A percentile compares a stretch with the other conserved stretches of the same genome.
Evolutionary conservation across 129 eudicot species (phyloP).

Genomic region (Lactuca sativa): DNA sequence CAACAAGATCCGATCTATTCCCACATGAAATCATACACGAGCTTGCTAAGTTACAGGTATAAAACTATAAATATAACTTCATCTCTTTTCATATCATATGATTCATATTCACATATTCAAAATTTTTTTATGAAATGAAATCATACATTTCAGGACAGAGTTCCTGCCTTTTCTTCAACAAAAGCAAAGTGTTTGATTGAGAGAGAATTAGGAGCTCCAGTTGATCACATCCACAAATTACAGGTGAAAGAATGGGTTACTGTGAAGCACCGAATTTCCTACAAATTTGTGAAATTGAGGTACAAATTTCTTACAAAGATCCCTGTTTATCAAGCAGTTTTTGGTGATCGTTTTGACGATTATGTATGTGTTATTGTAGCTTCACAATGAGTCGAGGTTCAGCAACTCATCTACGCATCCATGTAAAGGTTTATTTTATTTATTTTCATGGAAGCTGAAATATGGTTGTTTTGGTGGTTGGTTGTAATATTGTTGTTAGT

Average conservation of each 20-base stretch:
- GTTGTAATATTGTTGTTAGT: conserved; percentile 1
- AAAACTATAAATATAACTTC: neutral
- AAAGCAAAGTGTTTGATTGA: conserved; percentile 72
- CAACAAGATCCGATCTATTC: conserved; percentile 94
- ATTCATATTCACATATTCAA: conserved; percentile 1
- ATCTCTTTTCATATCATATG: conserved; percentile 9
- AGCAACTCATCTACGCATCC: conserved; percentile 61
- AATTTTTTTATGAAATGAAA: conserved; percentile 2
- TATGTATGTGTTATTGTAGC: conserved; percentile 37
- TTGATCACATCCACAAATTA: conserved; percentile 15
- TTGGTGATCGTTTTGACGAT: conserved; percentile 3
- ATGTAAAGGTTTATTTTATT: conserved; percentile 49
- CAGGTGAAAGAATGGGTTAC: too few relatives aligned
- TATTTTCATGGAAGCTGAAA: neutral
- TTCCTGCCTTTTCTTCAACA: conserved; percentile 84
- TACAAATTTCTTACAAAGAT: conserved; percentile 10
- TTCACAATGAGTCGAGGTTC: conserved; percentile 56
- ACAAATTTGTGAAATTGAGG: conserved; percentile 61
- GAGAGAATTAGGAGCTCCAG: conserved; percentile 86
- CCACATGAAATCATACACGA: conserved; percentile 90
- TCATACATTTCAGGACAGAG: conserved; percentile 73
- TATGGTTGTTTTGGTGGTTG: neutral
- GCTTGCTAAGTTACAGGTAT: conserved; percentile 96
- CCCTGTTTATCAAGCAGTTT: neutral
- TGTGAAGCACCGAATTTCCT: too few relatives aligned